A percentile compares a stretch with the other conserved stretches of the same genome.
phyloP scores from a whole-genome alignment of 768 basidiomycete genomes.

The Mrakia blollopis region DNA sequence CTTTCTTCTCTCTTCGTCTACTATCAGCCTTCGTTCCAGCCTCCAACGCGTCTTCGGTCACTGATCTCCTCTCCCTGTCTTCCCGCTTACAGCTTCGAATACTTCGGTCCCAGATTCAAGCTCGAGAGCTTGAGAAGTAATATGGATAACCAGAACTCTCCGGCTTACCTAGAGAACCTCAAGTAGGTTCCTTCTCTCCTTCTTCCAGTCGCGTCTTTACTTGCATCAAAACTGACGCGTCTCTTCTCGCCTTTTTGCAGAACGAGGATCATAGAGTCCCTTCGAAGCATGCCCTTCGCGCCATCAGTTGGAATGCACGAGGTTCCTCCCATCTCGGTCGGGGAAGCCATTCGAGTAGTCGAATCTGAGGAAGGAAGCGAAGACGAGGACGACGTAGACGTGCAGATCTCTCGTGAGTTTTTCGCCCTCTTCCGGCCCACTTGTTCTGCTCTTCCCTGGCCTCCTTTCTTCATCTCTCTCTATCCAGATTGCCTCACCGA shows the following conservation, averaged over 20 bases:
- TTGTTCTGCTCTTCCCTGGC: background rate
- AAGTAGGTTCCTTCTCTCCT: slow-evolving; percentile 50
- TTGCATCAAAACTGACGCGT: background rate
- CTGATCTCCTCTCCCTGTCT: background rate
- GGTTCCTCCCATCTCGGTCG: slow-evolving; percentile 58
- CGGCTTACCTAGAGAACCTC: slow-evolving; percentile 73
- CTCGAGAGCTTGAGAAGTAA: slow-evolving; percentile 81
- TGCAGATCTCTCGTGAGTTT: slow-evolving; percentile 44
- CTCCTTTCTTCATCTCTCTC: background rate
- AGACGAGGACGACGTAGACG: slow-evolving; percentile 44
- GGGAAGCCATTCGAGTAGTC: slow-evolving; percentile 49
- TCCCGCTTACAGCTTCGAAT: slow-evolving; percentile 59
- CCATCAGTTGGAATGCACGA: slow-evolving; percentile 84
- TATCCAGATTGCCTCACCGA: background rate
- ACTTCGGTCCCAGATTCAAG: slow-evolving; percentile 91
- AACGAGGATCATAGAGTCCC: slow-evolving; percentile 53
- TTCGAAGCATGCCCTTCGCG: slow-evolving; percentile 61
- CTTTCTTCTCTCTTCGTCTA: slow-evolving; percentile 90
- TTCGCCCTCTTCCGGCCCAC: background rate
- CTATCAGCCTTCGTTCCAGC: no score
- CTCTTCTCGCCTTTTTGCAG: slow-evolving; percentile 40
- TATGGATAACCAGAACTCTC: slow-evolving; percentile 86
- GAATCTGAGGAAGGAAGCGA: slow-evolving; percentile 43
- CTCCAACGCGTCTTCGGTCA: slow-evolving; percentile 62
- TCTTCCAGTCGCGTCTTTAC: no score